Base-by-base conservation (phyloP, 768 basidiomycete species). In the Podaxis sp. region DNA sequence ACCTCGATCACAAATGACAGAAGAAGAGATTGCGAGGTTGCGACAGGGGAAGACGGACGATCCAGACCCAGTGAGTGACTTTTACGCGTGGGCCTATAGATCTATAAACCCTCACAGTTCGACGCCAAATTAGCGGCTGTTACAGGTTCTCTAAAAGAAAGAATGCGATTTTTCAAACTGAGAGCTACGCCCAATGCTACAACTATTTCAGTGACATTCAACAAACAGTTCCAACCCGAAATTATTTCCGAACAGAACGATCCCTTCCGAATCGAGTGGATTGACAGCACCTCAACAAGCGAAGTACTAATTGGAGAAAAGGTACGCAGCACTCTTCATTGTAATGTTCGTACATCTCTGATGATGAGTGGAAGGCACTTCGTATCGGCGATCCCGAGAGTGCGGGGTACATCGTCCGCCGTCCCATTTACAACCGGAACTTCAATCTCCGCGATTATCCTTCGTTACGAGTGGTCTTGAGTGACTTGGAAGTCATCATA, bases 101-200 rank as follows among this genome's bases (percentile, higher is more conserved):
- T 36, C 52, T 47, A 49, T 29, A 59, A 51, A 43, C 49, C 55
- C 37, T 55, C 47, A 43, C 57, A 93, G 91, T 90, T 94, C 63
- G 87, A 91, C 63, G 80, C 82, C 24, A 94, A 94, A 69, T 81
- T 96, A 27, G 80, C 86, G 2, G 85, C 85, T 3, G 87, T 93
- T 19, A 82, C 83, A 1, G 74, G 85, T 43, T 91, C 91, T 2
- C 79, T 94, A 46, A 85, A 90, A 25, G 91, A 93, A 58, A 79
- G 91, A 57, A 93, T 93, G 91, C 82, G 87, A 33, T 93, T 93
- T 71, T 93, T 93, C 74, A 93, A 93, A 72, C 78, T 93, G 60
- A 83, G 82, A 57, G 89, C 87, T 59, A 93, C 86, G 24, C 88
- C 80, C 22, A 89, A 86, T 71, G 89, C 85, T 46, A 83, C 84